phyloP scores from a whole-genome alignment of 2,329 filamentous ascomycete species.

The Phialophora verrucosa region DNA sequence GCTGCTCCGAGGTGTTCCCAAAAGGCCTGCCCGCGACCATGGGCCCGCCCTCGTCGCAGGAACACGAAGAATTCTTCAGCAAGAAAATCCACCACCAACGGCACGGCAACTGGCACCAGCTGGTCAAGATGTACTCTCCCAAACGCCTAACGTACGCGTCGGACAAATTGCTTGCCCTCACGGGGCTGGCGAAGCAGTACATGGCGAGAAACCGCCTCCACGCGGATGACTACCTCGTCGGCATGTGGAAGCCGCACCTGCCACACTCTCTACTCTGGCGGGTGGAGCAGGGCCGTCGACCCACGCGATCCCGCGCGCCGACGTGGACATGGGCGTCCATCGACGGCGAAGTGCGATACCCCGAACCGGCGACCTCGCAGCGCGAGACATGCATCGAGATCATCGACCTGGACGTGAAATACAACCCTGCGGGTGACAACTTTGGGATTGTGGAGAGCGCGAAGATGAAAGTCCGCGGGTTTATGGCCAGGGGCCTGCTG shows the following conservation, averaged over 20 bases:
- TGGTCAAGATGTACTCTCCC: slow-evolving; percentile 39
- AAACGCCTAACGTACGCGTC: slow-evolving; percentile 36
- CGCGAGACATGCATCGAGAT: slow-evolving; percentile 40
- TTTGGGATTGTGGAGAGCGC: slow-evolving; percentile 36
- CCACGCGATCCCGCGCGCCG: slow-evolving; percentile 37
- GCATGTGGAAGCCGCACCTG: slow-evolving; percentile 38
- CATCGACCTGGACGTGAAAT: slow-evolving; percentile 34
- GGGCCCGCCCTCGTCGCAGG: slow-evolving; percentile 29
- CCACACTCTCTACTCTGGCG: slow-evolving; percentile 39
- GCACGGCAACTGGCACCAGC: slow-evolving; percentile 39
- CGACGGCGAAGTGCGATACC: slow-evolving; percentile 39
- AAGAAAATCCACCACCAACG: slow-evolving; percentile 39
- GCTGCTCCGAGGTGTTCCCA: slow-evolving; percentile 40
- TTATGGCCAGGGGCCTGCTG: slow-evolving; percentile 38
- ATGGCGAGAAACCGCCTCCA: slow-evolving; percentile 36
- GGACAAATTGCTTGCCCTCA: slow-evolving; percentile 39
- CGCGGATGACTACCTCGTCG: slow-evolving; percentile 37
- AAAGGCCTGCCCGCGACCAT: slow-evolving; percentile 39
- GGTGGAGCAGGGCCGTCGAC: slow-evolving; percentile 33
- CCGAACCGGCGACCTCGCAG: slow-evolving; percentile 31
- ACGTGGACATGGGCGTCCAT: slow-evolving; percentile 40
- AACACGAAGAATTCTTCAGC: slow-evolving; percentile 35
- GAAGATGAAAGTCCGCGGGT: slow-evolving; percentile 37
- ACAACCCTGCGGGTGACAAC: slow-evolving; percentile 31
- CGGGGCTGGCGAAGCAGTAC: slow-evolving; percentile 38